These are phyloP conservation scores for Exsudoporus frostii DNA, from an alignment of 768 basidiomycete genomes.

Conservation along the genomic window DNA sequence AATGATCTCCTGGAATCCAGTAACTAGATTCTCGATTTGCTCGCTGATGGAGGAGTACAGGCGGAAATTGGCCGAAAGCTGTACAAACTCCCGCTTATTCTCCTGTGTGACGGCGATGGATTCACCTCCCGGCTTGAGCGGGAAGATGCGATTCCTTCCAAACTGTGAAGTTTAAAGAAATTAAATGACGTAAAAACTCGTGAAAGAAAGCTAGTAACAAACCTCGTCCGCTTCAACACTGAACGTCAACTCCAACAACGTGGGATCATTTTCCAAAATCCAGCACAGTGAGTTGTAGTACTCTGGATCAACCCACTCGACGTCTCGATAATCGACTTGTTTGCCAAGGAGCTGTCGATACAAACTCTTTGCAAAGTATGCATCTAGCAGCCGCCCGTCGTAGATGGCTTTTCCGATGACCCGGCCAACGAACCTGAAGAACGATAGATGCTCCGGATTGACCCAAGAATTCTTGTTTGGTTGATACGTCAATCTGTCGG, in stretches of 20 bases:
- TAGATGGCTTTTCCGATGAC: constrained; percentile 98
- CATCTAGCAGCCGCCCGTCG: constrained; percentile 93
- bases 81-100: constrained; percentile 95
- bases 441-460: constrained; percentile 92
- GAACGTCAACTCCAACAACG: constrained; percentile 83
- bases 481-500: constrained; percentile 93
- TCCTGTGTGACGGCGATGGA: constrained; percentile 88
- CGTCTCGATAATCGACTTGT: constrained; percentile 91
- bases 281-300: constrained; percentile 98
- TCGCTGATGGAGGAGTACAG: constrained; percentile 93
- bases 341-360: constrained; percentile 94
- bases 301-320: constrained; percentile 97
- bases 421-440: constrained; percentile 98
- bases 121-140: constrained; percentile 84
- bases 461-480: constrained; percentile 92
- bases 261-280: constrained; percentile 97
- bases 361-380: constrained; percentile 95
- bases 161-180: constrained; percentile 49
- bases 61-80: constrained; percentile 91
- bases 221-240: constrained; percentile 95
- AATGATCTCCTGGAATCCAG: constrained; percentile 96
- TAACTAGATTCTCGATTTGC: constrained; percentile 86
- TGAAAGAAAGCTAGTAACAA: constrained; percentile 4
- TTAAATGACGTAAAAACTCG: neutral
- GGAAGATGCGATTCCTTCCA: constrained; percentile 84